phyloP scores from a whole-genome alignment of 495 filamentous ascomycete genomes.

The Neurospora sp. region DNA sequence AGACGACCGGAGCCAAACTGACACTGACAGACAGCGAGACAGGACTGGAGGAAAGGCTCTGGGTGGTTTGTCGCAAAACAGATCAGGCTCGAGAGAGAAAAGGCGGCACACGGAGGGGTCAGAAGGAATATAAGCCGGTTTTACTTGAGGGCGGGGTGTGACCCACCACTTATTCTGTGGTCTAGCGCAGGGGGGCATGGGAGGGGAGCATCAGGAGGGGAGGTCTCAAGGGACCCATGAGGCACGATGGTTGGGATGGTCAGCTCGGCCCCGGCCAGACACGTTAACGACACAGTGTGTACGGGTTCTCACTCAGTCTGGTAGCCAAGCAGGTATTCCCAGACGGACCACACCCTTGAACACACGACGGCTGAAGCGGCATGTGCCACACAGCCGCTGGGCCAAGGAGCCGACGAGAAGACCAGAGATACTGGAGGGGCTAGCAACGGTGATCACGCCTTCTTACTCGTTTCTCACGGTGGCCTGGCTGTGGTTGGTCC shows the following conservation, averaged over 20 bases:
- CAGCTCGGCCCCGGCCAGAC: background rate
- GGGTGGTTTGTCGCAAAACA: background rate
- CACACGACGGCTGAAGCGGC: conserved; percentile 3
- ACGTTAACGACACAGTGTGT: background rate
- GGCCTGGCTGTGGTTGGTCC: conserved; percentile 20
- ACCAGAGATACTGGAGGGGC: background rate
- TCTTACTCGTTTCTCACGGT: conserved; percentile 14
- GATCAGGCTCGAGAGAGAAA: conserved; percentile 1
- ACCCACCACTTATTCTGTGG: conserved; percentile 26
- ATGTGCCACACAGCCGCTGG: conserved; percentile 7
- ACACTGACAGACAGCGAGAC: background rate
- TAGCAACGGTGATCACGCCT: conserved; percentile 1
- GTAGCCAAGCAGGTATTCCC: background rate
- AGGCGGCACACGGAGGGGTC: conserved; percentile 17
- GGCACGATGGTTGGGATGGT: background rate
- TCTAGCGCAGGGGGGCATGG: conserved; percentile 3
- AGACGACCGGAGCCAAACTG: background rate
- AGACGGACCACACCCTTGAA: background rate
- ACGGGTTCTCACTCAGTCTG: background rate
- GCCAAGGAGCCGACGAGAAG: conserved; percentile 1
- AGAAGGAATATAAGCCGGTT: conserved; percentile 19
- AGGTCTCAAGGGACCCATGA: background rate
- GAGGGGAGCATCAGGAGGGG: background rate
- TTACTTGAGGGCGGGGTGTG: conserved; percentile 21
- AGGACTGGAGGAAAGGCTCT: background rate